A percentile compares a stretch with the other conserved stretches of the same genome.
phyloP scores from a whole-genome alignment of 208 protist genomes.

The Zelonia costaricensis region DNA sequence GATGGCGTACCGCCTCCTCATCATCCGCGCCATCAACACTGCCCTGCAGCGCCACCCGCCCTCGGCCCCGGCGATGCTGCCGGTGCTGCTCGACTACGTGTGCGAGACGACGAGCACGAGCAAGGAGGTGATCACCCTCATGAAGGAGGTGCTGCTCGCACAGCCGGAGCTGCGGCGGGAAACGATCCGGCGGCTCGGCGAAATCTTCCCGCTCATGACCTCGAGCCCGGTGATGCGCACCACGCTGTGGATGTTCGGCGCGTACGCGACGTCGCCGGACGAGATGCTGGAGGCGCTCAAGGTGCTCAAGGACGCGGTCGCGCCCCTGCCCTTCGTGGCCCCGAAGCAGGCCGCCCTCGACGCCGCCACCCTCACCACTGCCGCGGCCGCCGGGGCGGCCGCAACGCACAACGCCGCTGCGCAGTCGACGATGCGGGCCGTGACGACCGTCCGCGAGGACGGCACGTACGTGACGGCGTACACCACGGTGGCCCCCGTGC shows the following conservation, averaged over 20 bases:
- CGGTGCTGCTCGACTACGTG: constrained; percentile 95
- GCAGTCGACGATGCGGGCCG: constrained; percentile 40
- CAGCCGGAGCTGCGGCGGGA: constrained; percentile 84
- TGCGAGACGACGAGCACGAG: constrained; percentile 75
- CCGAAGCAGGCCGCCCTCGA: constrained; percentile 11
- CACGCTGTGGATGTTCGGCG: constrained; percentile 94
- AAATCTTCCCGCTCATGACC: constrained; percentile 64
- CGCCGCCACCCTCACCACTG: constrained; percentile 14
- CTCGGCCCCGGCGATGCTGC: constrained; percentile 76
- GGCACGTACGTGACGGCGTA: constrained; percentile 95
- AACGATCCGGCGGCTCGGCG: constrained; percentile 57
- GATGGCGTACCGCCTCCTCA: constrained; percentile 60
- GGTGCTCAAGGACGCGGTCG: constrained; percentile 42
- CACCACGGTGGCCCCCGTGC: constrained; percentile 34
- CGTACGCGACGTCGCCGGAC: constrained; percentile 69
- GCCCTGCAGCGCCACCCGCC: constrained; percentile 91
- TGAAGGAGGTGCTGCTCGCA: constrained; percentile 94
- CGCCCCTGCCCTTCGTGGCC: constrained; percentile 61
- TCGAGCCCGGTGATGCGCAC: constrained; percentile 73
- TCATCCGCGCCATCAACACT: constrained; percentile 94
- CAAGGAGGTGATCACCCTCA: constrained; percentile 93
- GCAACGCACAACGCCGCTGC: neutral
- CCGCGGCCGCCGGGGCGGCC: constrained; percentile 5
- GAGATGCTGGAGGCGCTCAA: constrained; percentile 60
- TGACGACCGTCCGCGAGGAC: constrained; percentile 84